A percentile compares a stretch with the other conserved stretches of the same genome.
Conservation (phyloP, 257 asterid species). For the Solanum arcanum region DNA sequence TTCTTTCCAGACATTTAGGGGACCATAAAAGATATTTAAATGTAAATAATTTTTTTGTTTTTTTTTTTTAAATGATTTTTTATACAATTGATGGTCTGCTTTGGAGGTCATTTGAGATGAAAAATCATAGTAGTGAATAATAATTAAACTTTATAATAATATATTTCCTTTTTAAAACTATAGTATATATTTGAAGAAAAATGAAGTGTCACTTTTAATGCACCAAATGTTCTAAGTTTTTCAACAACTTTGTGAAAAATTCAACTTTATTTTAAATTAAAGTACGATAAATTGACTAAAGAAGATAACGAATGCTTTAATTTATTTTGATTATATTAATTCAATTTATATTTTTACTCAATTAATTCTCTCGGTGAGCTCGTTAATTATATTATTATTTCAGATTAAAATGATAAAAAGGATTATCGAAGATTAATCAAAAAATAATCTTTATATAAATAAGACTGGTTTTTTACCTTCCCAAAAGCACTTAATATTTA, state of each 20-base stretch:
- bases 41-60: rapidly evolving
- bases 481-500: neutral
- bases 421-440: rapidly evolving
- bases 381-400: no score
- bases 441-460: no score
- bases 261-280: neutral
- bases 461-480: neutral
- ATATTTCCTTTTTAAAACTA: neutral
- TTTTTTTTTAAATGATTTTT: rapidly evolving
- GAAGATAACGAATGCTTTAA: neutral
- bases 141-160: neutral
- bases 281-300: neutral
- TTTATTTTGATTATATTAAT: neutral
- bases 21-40: neutral
- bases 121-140: neutral
- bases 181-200: neutral
- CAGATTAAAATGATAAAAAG: no score
- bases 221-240: neutral
- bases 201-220: neutral
- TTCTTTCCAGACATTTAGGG: neutral
- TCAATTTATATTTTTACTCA: neutral
- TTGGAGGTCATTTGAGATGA: neutral
- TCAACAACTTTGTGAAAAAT: neutral
- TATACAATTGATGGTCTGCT: neutral
- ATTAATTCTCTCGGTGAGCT: neutral